Evolutionary conservation across 1,139 yeast species (phyloP), one percentile per base, ranked within the genome.

Genomic region (Saccharomyces hybrid): DNA sequence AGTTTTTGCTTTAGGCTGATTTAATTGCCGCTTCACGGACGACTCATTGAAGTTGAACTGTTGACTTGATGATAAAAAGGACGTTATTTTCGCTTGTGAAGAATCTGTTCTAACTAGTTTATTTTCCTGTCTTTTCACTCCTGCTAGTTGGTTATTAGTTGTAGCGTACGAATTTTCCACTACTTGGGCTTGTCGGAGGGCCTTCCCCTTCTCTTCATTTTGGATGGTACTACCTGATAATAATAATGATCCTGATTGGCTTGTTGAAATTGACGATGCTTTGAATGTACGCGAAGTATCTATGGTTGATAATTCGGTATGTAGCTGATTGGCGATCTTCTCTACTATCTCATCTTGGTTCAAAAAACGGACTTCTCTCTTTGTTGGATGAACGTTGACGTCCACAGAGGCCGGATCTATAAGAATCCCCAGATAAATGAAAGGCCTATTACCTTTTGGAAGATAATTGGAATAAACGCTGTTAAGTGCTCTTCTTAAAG

Each of bases 321-420:
- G 84, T 0, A 91, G 67, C 8, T 71, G 65, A 0, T 70, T 69
- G 31, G 85, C 76, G 1, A 93, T 75, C 26, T 69, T 61, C 46
- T 85, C 90, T 6, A 88, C 78, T 25, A 95, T 88, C 65, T 90
- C 98, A 53, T 87, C 95, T 65, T 95, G 98, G 66, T 83, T 71
- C 41, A 93, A 73, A 67, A 95, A 90, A 51, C 96, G 72, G 1
- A 95, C 98, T 64, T 93, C 98, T 53, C 95, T 77, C 64, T 93
- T 93, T 0, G 99, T 93, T 0, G 99, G 99, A 66, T 95, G 99
- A 8, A 95, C 84, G 68, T 93, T 93, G 9, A 93, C 99, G 68
- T 93, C 99, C 13, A 93, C 76, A 57, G 85, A 84, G 34, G 73
- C 74, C 0, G 97, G 88, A 19, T 77, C 74, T 5, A 93, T 81